Evolutionary conservation across 495 filamentous ascomycete genomes (phyloP), one percentile per base, ranked within the genome.

Genomic region (Daldinia childiae): DNA sequence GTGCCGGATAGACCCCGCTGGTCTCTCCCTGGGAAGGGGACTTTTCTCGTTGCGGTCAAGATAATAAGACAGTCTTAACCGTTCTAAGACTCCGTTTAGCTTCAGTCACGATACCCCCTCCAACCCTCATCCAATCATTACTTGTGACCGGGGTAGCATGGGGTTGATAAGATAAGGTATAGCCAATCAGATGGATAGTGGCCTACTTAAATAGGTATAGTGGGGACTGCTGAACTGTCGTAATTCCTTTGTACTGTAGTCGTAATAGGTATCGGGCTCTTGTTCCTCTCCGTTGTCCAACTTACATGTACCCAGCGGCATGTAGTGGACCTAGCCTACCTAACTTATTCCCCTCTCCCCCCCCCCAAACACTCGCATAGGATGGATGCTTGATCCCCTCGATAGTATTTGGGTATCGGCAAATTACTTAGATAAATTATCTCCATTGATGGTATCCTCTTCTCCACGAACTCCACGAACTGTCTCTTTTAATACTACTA

Each of bases 1-100:
- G 26, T 45, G 32, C 29, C 58, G 58, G 63, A 72, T 66, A 63
- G 56, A 67, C 69, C 69, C 69, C 63, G 34, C 63, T 59, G 62
- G 29, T 52, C 50, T 52, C 1, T 14, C 50, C 17, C n/a, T 45
- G 17, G 17, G 6, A 45, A 45, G 17, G 41, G 4, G 17, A 45
- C n/a, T 27, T 45, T 9, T 27, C 57, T 67, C 12, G 27, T 68
- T 57, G 21, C 38, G 66, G 66, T 62, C 43, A 62, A 14, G 27
- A 55, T 60, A 60, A 38, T 60, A 61, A 14, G 34, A 60, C 30
- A 50, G 8, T 56, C 21, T 17, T 26, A 59, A 59, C 55, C 39
- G 11, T 15, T 36, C 55, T 29, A 32, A 55, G 45, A 60, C 45
- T 52, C 34, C 50, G 61, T 60, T 58, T 34, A 29, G 30, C 14